Conservation (phyloP, 306 rosid genomes). For the Potentilla sterilis region DNA sequence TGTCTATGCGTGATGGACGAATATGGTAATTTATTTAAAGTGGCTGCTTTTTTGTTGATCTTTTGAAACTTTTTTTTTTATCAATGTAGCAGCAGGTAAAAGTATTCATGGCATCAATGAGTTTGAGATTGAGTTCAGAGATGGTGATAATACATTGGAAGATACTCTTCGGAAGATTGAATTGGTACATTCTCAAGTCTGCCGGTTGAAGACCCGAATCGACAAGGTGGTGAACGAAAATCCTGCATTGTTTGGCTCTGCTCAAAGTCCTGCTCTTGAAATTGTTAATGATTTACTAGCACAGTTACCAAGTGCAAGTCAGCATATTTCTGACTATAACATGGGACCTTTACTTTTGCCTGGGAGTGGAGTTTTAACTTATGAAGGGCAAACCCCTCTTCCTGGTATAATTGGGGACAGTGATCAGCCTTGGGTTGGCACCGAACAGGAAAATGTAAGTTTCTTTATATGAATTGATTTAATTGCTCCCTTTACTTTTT, state of each 20-base stretch:
- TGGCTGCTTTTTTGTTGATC: not conserved
- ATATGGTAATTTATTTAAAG: not conserved
- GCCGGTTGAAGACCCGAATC: constrained; percentile 46
- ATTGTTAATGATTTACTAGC: constrained; percentile 26
- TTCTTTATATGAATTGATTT: constrained; percentile 7
- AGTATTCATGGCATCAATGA: constrained; percentile 26
- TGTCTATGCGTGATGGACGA: not conserved
- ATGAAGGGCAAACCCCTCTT: constrained; percentile 34
- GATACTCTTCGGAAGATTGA: constrained; percentile 46
- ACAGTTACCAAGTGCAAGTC: constrained; percentile 30
- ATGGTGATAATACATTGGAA: constrained; percentile 42
- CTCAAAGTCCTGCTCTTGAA: constrained; percentile 30
- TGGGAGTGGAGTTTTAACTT: constrained; percentile 35
- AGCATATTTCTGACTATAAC: constrained; percentile 34
- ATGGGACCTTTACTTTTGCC: constrained; percentile 36
- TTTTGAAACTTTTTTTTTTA: not conserved
- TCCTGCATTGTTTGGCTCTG: constrained; percentile 19
- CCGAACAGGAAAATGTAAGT: constrained; percentile 48
- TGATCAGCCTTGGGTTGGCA: constrained; percentile 32
- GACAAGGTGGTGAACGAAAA: constrained; percentile 50
- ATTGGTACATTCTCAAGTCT: constrained; percentile 43
- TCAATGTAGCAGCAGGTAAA: constrained; percentile 32
- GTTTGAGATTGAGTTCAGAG: constrained; percentile 31
- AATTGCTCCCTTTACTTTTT: not conserved
- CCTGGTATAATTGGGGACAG: constrained; percentile 32